Evolutionary conservation across 257 asterid genomes (phyloP).

Genomic region (Jacaranda mimosifolia): DNA sequence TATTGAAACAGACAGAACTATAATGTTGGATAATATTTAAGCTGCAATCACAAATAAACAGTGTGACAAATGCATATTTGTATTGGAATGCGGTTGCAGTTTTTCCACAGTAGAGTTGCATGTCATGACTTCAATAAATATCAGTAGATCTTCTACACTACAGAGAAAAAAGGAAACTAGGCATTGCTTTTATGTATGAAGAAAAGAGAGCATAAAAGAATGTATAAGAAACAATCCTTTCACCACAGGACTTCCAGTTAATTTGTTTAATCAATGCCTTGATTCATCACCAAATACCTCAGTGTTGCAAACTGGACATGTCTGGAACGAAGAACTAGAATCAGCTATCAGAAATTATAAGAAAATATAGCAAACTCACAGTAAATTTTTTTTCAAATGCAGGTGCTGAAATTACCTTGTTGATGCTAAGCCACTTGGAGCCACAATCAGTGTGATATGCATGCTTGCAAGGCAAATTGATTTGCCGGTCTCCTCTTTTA

Average conservation of each 20-base stretch:
- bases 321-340: conserved; percentile 48
- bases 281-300: conserved; percentile 71
- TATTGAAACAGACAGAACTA: background rate
- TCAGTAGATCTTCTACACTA: conserved; percentile 35
- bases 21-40: background rate
- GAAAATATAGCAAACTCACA: background rate
- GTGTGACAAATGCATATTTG: background rate
- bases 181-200: conserved; percentile 46
- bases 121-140: conserved; percentile 27
- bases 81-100: conserved; percentile 13
- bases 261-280: conserved; percentile 39
- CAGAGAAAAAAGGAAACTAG: conserved; percentile 36
- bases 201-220: conserved; percentile 32
- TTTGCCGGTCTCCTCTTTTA: conserved; percentile 84
- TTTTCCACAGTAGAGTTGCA: background rate
- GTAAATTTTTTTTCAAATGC: background rate
- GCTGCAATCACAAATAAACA: background rate
- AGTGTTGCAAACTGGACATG: conserved; percentile 89
- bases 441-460: conserved; percentile 84
- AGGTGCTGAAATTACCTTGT: conserved; percentile 61
- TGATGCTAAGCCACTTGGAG: conserved; percentile 94
- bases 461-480: conserved; percentile 85
- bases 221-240: conserved; percentile 34
- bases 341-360: conserved; percentile 15
- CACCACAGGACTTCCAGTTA: conserved; percentile 20